Evolutionary conservation across 805 yeast genomes (phyloP), one percentile per base, ranked within the genome.

Genomic region (Yamadazyma sp.): DNA sequence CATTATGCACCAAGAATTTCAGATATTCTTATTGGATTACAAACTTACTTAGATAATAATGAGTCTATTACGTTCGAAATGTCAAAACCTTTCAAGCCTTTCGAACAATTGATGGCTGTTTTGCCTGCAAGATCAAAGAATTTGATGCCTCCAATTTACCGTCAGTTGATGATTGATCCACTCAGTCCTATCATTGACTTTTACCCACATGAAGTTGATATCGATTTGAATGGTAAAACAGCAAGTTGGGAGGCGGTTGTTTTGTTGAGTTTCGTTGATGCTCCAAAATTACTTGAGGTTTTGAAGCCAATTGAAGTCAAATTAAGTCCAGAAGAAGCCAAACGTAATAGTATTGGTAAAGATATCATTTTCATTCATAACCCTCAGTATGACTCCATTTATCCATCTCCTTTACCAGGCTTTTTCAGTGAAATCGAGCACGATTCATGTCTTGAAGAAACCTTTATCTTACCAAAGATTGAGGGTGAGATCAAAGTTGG

Each of bases 181-280:
- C 70, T 71, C 29, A 89, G 97, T 6, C 95, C 96, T 18, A 87
- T 93, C 46, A 73, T 73, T 37, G 97, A 88, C 50, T 88, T 87
- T 52, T 93, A 93, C 55, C 98, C 98, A 2, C 72, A 74, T 39
- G 86, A 86, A 40, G 95, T 91, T 38, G 86, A 80, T 34, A 71
- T 86, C 23, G 98, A 93, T 63, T 73, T 79, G 75, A 93, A 93
- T 55, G 98, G 98, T 28, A 93, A 93, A 57, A 86, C 88, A 36
- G 95, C 93, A 2, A 82, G 87, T 32, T 93, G 98, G 98, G 98
- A 93, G 64, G 97, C 97, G 8, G 96, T 93, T 37, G 96, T 93
- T 5, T 74, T 86, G 50, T 74, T 93, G 39, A 81, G 94, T 4
- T 93, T 93, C 69, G 97, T 93, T 30, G 97, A 93, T 47, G 87